phyloP scores from a whole-genome alignment of 139 green algal species.

The Micractinium sp. region DNA sequence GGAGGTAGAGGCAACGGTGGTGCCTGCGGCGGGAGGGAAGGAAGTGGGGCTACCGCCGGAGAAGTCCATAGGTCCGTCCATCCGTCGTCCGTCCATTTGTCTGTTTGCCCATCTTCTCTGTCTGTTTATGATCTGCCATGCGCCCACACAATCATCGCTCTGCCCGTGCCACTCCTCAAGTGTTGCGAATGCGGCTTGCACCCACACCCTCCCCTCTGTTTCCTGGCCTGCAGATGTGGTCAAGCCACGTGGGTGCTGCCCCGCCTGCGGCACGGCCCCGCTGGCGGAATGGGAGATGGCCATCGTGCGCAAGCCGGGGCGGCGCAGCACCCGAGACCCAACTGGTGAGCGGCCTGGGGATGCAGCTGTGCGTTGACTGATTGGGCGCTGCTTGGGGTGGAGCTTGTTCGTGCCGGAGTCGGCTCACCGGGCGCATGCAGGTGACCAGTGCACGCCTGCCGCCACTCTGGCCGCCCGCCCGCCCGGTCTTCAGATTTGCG shows the following conservation, averaged over 20 bases:
- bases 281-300: not conserved
- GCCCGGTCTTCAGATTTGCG: no score
- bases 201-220: not conserved
- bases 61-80: no score
- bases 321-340: constrained; percentile 27
- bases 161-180: not conserved
- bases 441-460: not conserved
- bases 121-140: not conserved
- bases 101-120: no score
- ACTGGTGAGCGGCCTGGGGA: not conserved
- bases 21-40: no score
- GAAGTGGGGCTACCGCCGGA: no score
- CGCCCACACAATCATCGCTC: no score
- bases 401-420: not conserved
- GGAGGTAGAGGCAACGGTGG: not conserved
- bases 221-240: no score
- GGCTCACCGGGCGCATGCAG: no score
- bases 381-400: not conserved
- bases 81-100: no score
- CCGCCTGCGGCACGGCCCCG: not conserved
- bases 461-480: not conserved
- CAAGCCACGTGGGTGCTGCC: not conserved
- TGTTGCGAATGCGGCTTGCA: no score
- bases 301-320: constrained; percentile 29
- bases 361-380: no score